Evolutionary conservation across 768 basidiomycete genomes (phyloP).

Genomic region (Lanmaoa pseudosensibilis): DNA sequence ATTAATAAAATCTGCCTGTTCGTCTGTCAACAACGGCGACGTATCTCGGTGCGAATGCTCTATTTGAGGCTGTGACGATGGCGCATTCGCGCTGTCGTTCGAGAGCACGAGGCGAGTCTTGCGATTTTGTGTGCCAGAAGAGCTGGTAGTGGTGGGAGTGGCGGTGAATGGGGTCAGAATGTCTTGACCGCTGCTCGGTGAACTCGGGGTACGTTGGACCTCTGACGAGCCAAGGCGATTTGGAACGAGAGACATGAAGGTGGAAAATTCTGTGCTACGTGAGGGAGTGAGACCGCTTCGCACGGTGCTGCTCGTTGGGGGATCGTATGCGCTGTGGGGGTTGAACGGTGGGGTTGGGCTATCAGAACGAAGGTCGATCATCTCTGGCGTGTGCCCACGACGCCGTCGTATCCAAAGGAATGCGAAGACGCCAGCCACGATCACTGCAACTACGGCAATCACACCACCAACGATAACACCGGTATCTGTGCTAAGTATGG

Average conservation of each 20-base stretch:
- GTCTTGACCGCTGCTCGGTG: neutral
- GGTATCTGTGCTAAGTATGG: slow-evolving; percentile 1
- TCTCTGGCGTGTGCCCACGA: neutral
- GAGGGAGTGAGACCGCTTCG: neutral
- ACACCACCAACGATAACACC: slow-evolving; percentile 16
- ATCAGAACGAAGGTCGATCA: slow-evolving; percentile 7
- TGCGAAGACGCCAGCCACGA: slow-evolving; percentile 4
- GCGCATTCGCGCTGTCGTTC: neutral
- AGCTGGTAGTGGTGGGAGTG: neutral
- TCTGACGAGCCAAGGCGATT: slow-evolving; percentile 6
- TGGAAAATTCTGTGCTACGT: neutral
- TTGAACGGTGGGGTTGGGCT: neutral
- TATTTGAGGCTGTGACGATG: neutral
- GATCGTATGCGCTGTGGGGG: neutral
- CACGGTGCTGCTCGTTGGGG: neutral
- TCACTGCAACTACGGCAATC: slow-evolving; percentile 8
- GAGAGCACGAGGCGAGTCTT: slow-evolving; percentile 6
- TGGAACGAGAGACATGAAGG: slow-evolving; percentile 5
- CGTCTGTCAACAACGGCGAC: slow-evolving; percentile 21
- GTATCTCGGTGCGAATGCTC: neutral
- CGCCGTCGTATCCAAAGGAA: slow-evolving; percentile 14
- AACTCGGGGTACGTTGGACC: neutral
- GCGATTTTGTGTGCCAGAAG: neutral
- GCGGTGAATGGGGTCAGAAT: slow-evolving; percentile 9
- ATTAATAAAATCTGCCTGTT: slow-evolving; percentile 28